Evolutionary conservation across 2,329 filamentous ascomycete species (phyloP), one percentile per base, ranked within the genome.

Genomic region (Botrytis fabae): DNA sequence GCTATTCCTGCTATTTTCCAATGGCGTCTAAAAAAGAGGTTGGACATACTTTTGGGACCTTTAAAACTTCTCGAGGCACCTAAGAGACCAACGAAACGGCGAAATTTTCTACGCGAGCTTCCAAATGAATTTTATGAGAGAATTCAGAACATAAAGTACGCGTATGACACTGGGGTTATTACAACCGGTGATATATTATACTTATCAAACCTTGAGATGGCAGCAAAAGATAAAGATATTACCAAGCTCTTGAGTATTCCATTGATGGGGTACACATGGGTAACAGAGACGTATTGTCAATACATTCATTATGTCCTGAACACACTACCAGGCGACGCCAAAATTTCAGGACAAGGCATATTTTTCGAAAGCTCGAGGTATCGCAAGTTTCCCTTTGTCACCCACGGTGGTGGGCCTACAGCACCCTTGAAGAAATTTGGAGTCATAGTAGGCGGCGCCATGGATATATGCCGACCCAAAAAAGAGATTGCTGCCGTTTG

Each of bases 391-490:
- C 32, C 1, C 1, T 0, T 22, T 10, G 35, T 71, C 10, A 71
- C 69, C n/a, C 4, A 35, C 7, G 69, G 69, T 0, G 69, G 69
- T 10, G 44, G 69, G 18, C 69, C 69, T 25, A 71, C 44, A 22
- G 48, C 18, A 4, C 69, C 69, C 12, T 0, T 10, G 25, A 70
- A 70, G 20, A 63, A 62, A 63, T 9, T 0, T 18, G 44, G 46
- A 40, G 25, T 71, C 7, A 64, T 57, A 16, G 1, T 71, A 2
- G 6, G 1, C 5, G 69, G 69, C 4, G 59, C 25, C 10, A 51
- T 71, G 42, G 69, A 71, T 64, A 71, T 71, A 22, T 64, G 57
- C 42, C 59, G 60, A n/a, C 60, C 69, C 14, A 40, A 51, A 42
- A 40, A 16, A 18, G 44, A 38, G 2, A 10, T 42, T 6, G 20